Evolutionary conservation across 495 filamentous ascomycete species (phyloP).

Genomic region (Penicillium arizonense): DNA sequence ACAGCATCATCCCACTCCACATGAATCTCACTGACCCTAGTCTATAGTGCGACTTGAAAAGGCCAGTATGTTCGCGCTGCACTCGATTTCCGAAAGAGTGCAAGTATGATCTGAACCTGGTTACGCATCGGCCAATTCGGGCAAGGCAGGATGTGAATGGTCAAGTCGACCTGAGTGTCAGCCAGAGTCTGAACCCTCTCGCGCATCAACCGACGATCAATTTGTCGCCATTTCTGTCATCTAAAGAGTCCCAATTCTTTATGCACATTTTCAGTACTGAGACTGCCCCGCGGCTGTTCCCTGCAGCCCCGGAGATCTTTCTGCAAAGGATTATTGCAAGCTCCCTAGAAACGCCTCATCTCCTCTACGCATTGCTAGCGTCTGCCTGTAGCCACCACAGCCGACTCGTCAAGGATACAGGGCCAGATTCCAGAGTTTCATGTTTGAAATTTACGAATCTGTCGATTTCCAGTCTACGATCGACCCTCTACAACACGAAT

Average conservation of each 20-base stretch:
- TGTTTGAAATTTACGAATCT: constrained; percentile 31
- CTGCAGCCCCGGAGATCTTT: constrained; percentile 24
- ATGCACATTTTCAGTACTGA: constrained; percentile 29
- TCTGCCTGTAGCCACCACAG: constrained; percentile 29
- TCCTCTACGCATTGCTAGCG: constrained; percentile 30
- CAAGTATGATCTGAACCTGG: constrained; percentile 22
- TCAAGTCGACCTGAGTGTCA: neutral
- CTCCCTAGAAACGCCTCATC: constrained; percentile 27
- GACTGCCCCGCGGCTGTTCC: constrained; percentile 28
- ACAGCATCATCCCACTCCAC: neutral
- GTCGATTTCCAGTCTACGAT: constrained; percentile 27
- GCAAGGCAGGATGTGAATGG: neutral
- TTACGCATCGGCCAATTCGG: constrained; percentile 5
- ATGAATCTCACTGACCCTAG: neutral
- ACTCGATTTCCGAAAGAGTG: constrained; percentile 27
- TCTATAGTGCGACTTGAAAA: constrained; percentile 27
- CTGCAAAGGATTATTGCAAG: constrained; percentile 23
- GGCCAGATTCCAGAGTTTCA: constrained; percentile 6
- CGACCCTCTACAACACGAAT: constrained; percentile 8
- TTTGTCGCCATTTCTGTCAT: constrained; percentile 19
- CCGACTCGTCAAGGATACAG: constrained; percentile 21
- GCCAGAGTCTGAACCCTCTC: neutral
- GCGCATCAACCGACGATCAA: constrained; percentile 16
- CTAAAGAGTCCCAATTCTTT: constrained; percentile 23
- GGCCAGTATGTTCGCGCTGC: constrained; percentile 29